These are phyloP conservation scores for Cardamine resedifolia DNA, from an alignment of 345 rosid genomes.

Conservation along the genomic window DNA sequence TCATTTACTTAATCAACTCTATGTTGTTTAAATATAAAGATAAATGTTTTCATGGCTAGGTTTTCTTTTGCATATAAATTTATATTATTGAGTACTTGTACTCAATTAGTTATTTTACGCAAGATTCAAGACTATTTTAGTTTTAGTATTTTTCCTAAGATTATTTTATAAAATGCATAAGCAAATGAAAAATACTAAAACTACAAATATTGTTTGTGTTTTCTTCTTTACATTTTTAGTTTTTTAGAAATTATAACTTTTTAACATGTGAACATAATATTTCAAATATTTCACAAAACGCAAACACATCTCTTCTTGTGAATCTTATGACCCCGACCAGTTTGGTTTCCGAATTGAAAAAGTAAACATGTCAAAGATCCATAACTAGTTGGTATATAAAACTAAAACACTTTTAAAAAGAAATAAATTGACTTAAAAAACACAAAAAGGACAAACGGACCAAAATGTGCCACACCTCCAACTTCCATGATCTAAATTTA, in stretches of 20 bases:
- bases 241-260: background rate
- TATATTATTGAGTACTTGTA: background rate
- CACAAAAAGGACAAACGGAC: conserved; percentile 26
- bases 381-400: conserved; percentile 17
- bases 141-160: background rate
- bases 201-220: background rate
- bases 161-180: background rate
- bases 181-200: background rate
- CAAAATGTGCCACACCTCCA: conserved; percentile 40
- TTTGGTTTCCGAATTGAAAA: background rate
- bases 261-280: background rate
- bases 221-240: background rate
- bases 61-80: background rate
- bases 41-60: background rate
- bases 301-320: conserved; percentile 11
- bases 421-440: background rate
- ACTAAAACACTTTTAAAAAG: background rate
- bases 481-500: conserved; percentile 31
- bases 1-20: background rate
- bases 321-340: background rate
- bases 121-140: background rate
- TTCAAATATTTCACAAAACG: background rate
- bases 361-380: conserved; percentile 9
- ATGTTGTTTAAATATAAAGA: background rate
- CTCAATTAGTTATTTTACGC: background rate